These are phyloP conservation scores for Priceomyces medius DNA, from an alignment of 805 yeast genomes.

Conservation along the genomic window DNA sequence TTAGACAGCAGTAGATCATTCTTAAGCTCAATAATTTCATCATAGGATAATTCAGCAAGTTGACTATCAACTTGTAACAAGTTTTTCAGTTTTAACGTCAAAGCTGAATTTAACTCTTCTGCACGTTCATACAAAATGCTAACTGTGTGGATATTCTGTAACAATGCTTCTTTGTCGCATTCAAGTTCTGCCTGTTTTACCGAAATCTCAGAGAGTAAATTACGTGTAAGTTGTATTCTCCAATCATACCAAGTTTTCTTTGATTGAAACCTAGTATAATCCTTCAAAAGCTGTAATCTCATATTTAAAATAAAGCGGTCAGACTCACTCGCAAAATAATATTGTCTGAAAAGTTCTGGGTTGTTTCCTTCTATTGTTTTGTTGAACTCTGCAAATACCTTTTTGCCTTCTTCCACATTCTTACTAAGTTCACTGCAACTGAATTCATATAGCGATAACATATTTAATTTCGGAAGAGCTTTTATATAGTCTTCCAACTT, in stretches of 20 bases:
- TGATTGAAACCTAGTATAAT: slow-evolving; percentile 52
- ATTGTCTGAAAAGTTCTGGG: slow-evolving; percentile 51
- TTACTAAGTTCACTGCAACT: slow-evolving; percentile 54
- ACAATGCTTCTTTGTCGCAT: slow-evolving; percentile 17
- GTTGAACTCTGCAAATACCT: slow-evolving; percentile 46
- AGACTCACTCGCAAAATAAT: slow-evolving; percentile 37
- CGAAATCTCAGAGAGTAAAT: slow-evolving; percentile 37
- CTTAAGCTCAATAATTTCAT: slow-evolving; percentile 11
- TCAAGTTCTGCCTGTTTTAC: slow-evolving; percentile 17
- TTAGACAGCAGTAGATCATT: slow-evolving; percentile 10
- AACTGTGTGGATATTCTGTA: slow-evolving; percentile 12
- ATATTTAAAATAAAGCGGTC: slow-evolving; percentile 43
- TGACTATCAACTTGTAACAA: slow-evolving; percentile 14
- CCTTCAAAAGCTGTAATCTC: slow-evolving; percentile 51
- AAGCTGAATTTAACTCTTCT: slow-evolving; percentile 6
- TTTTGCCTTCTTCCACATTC: slow-evolving; percentile 50
- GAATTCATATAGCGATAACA: slow-evolving; percentile 50
- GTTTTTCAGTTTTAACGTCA: slow-evolving; percentile 17
- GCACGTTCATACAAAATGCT: slow-evolving; percentile 10
- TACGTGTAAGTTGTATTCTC: slow-evolving; percentile 52
- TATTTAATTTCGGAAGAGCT: slow-evolving; percentile 42
- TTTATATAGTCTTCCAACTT: slow-evolving; percentile 33
- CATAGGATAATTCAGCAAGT: slow-evolving; percentile 6
- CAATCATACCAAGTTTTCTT: slow-evolving; percentile 61
- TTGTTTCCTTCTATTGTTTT: slow-evolving; percentile 45